Evolutionary conservation across 768 basidiomycete species (phyloP).

Genomic region (Mycena alexandri): DNA sequence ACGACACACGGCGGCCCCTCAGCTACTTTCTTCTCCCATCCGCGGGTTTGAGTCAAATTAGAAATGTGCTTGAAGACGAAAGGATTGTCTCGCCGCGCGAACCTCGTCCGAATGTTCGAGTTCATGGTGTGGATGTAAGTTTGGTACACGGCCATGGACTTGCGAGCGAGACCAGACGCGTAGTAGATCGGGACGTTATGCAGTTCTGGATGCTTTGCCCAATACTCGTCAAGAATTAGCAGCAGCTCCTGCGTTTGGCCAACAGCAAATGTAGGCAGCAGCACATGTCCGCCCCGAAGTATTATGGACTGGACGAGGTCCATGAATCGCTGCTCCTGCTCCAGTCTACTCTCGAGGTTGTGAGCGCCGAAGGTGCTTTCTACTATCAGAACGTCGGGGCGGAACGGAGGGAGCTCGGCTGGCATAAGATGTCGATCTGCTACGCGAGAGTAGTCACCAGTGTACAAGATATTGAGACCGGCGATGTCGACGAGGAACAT

Average conservation of each 20-base stretch:
- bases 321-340: conserved; percentile 96
- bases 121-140: conserved; percentile 99
- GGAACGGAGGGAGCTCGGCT: conserved; percentile 91
- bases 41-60: conserved; percentile 83
- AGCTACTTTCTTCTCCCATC: conserved; percentile 93
- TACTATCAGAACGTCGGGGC: conserved; percentile 96
- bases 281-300: conserved; percentile 91
- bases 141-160: conserved; percentile 99
- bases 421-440: conserved; percentile 98
- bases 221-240: conserved; percentile 96
- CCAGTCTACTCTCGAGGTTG: conserved; percentile 88
- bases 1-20: conserved; percentile 97
- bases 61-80: conserved; percentile 98
- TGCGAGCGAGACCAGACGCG: conserved; percentile 93
- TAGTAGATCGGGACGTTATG: conserved; percentile 97
- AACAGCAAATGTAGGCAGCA: conserved; percentile 94
- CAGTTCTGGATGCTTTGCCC: conserved; percentile 95
- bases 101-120: conserved; percentile 89
- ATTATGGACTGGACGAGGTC: conserved; percentile 91
- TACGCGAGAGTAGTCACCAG: conserved; percentile 99
- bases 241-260: conserved; percentile 97
- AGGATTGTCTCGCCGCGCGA: conserved; percentile 95
- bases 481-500: conserved; percentile 99
- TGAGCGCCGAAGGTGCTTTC: conserved; percentile 99
- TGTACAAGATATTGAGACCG: conserved; percentile 95